Evolutionary conservation across 2,329 filamentous ascomycete species (phyloP).

Genomic region (Pestalotiopsis fici): DNA sequence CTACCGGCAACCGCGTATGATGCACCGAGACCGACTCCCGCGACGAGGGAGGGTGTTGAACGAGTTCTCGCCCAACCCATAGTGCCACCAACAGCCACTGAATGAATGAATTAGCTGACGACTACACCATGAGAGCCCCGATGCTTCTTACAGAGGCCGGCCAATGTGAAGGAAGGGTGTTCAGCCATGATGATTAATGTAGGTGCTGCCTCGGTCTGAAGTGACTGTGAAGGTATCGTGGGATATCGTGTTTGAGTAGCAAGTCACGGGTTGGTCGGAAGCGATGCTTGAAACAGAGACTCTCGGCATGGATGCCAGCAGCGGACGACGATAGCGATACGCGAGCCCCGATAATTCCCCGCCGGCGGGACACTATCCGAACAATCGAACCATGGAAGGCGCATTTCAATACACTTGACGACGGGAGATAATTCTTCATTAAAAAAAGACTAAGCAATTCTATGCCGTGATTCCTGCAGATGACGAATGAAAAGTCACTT

Average conservation of each 20-base stretch:
- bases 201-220: background rate
- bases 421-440: background rate
- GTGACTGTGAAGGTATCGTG: background rate
- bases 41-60: constrained; percentile 33
- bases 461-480: too few relatives aligned
- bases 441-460: too few relatives aligned
- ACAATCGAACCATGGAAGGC: background rate
- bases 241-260: background rate
- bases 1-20: constrained; percentile 32
- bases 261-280: background rate
- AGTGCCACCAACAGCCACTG: constrained; percentile 33
- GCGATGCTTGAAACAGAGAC: background rate
- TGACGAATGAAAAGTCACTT: too few relatives aligned
- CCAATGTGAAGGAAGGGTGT: constrained; percentile 41
- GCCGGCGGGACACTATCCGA: background rate
- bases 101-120: too few relatives aligned
- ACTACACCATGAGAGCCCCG: background rate
- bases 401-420: too few relatives aligned
- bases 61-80: constrained; percentile 30
- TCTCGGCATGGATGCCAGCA: background rate
- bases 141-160: constrained; percentile 34
- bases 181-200: constrained; percentile 33
- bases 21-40: constrained; percentile 30
- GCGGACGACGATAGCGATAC: background rate
- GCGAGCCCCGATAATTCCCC: background rate